Evolutionary conservation across 768 basidiomycete genomes (phyloP).

Genomic region (Suillus subaureus): DNA sequence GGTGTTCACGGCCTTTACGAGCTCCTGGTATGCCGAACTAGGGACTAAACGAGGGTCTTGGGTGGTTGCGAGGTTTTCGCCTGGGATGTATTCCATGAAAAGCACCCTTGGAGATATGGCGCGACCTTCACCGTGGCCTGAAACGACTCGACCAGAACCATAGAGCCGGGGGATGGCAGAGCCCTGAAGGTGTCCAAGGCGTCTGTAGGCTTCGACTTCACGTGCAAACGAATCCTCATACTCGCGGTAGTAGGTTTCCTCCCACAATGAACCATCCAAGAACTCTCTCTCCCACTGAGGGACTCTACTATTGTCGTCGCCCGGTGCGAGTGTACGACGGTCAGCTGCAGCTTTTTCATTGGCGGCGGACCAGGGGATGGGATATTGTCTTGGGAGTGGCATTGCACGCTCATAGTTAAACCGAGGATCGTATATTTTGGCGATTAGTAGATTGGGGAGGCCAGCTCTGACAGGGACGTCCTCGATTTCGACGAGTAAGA

Average conservation of each 20-base stretch:
- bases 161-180: neutral
- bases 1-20: neutral
- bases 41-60: neutral
- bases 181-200: neutral
- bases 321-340: neutral
- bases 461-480: neutral
- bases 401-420: neutral
- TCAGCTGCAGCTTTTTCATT: neutral
- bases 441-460: neutral
- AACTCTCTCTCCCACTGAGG: neutral
- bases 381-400: neutral
- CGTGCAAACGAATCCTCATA: neutral
- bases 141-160: neutral
- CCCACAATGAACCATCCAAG: neutral
- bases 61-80: neutral
- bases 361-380: neutral
- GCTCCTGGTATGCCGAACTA: neutral
- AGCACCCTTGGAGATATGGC: slow-evolving; percentile 5
- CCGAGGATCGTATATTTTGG: neutral
- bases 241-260: neutral
- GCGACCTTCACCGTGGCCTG: neutral
- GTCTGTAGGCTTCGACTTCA: neutral
- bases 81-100: slow-evolving; percentile 6
- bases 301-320: neutral
- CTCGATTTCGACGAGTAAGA: neutral